Evolutionary conservation across 805 yeast genomes (phyloP).

Genomic region (Hanseniaspora mollemarum): DNA sequence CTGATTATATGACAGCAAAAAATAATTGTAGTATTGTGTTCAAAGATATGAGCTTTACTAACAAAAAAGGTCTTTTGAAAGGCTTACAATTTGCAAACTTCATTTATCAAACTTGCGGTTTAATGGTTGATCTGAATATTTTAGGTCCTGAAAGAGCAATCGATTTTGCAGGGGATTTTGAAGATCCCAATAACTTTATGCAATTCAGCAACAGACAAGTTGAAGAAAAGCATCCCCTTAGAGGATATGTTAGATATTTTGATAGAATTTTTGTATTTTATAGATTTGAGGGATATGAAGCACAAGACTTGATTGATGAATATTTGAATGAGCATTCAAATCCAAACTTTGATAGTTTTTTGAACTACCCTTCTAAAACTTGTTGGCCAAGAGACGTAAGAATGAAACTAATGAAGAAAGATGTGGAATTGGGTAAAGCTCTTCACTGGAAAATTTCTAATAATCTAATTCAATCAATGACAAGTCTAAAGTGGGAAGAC

Average conservation of each 20-base stretch:
- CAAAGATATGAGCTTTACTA: slow-evolving; percentile 91
- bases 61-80: slow-evolving; percentile 74
- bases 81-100: slow-evolving; percentile 89
- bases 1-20: slow-evolving; percentile 88
- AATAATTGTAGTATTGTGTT: slow-evolving; percentile 71
- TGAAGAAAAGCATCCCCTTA: slow-evolving; percentile 63
- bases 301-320: slow-evolving; percentile 63
- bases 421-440: slow-evolving; percentile 86
- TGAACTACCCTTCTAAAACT: slow-evolving; percentile 74
- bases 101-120: slow-evolving; percentile 79
- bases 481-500: slow-evolving; percentile 66
- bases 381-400: slow-evolving; percentile 94
- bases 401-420: slow-evolving; percentile 82
- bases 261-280: slow-evolving; percentile 74
- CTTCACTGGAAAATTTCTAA: slow-evolving; percentile 80
- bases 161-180: slow-evolving; percentile 72
- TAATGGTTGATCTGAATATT: slow-evolving; percentile 67
- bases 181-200: slow-evolving; percentile 62
- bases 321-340: slow-evolving; percentile 78
- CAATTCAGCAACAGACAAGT: slow-evolving; percentile 50
- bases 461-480: slow-evolving; percentile 65
- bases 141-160: slow-evolving; percentile 79
- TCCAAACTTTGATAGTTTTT: slow-evolving; percentile 76
- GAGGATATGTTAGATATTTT: slow-evolving; percentile 69
- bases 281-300: slow-evolving; percentile 60